Conservation (phyloP, 1,139 yeast genomes). For the Diutina catenulata region DNA sequence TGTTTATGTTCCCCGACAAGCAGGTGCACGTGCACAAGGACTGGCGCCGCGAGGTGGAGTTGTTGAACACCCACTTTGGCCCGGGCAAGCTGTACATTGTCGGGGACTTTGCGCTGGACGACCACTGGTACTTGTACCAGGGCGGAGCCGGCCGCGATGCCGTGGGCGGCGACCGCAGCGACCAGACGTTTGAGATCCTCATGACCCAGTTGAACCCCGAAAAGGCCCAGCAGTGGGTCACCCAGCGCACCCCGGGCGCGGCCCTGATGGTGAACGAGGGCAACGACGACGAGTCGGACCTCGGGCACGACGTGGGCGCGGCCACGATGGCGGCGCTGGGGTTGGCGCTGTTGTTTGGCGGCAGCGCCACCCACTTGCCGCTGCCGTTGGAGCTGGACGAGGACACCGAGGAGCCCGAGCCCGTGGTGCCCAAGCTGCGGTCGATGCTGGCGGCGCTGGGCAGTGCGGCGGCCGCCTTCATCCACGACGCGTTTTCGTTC, state of each 20-base stretch:
- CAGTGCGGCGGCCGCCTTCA: constrained; percentile 17
- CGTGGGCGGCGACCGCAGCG: constrained; percentile 18
- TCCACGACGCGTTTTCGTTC: constrained; percentile 84
- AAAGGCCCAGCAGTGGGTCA: constrained; percentile 50
- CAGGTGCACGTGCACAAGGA: constrained; percentile 74
- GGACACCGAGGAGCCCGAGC: constrained; percentile 7
- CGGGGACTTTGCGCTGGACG: constrained; percentile 62
- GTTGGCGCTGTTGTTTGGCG: constrained; percentile 44
- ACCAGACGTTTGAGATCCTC: constrained; percentile 78
- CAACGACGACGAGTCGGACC: constrained; percentile 41
- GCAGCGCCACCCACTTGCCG: constrained; percentile 17
- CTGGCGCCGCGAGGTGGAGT: constrained; percentile 73
- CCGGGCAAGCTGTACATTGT: constrained; percentile 66
- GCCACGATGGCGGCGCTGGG: constrained; percentile 52
- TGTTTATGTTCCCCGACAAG: constrained; percentile 84
- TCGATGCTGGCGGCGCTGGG: no score
- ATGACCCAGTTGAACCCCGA: constrained; percentile 74
- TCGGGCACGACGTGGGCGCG: constrained; percentile 69
- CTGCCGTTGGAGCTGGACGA: constrained; percentile 25
- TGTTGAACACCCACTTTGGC: constrained; percentile 51
- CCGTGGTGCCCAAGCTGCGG: constrained; percentile 2
- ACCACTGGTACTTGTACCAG: constrained; percentile 86
- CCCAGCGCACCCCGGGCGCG: constrained; percentile 44
- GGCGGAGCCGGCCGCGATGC: constrained; percentile 25
- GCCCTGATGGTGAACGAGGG: constrained; percentile 22